Percentiles rank a stretch among this genome's conserved stretches.
Evolutionary conservation across 345 rosid species (phyloP).

Genomic region (Citrus cavaleriei): DNA sequence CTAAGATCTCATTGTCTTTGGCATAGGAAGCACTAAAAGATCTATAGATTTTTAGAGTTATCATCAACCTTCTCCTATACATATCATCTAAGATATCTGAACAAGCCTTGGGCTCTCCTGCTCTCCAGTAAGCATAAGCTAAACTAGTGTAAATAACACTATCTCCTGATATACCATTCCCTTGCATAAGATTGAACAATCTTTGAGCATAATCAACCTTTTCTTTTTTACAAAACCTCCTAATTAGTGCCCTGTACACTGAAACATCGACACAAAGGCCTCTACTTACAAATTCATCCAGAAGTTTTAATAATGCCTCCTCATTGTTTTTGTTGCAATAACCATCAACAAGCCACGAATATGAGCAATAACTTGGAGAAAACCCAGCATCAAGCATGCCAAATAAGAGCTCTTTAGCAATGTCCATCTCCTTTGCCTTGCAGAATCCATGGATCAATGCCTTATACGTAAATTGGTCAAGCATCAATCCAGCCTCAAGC

Average conservation of each 20-base stretch:
- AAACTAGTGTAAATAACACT: constrained; percentile 61
- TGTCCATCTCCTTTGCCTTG: constrained; percentile 59
- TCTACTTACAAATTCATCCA: constrained; percentile 53
- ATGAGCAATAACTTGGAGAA: constrained; percentile 70
- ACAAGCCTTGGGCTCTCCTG: constrained; percentile 51
- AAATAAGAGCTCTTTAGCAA: constrained; percentile 67
- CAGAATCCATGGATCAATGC: constrained; percentile 87
- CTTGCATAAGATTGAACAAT: constrained; percentile 54
- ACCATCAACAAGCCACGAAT: constrained; percentile 83
- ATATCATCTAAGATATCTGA: constrained; percentile 61
- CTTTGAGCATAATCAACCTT: constrained; percentile 59
- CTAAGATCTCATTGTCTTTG: constrained; percentile 43
- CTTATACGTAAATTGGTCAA: constrained; percentile 64
- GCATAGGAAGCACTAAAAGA: constrained; percentile 59
- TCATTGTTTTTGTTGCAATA: constrained; percentile 50
- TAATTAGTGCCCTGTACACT: constrained; percentile 77
- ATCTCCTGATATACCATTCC: constrained; percentile 65
- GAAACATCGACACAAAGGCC: constrained; percentile 56
- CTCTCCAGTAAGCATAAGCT: constrained; percentile 79
- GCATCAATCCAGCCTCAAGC: constrained; percentile 69
- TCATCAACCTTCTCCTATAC: constrained; percentile 72
- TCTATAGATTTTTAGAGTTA: constrained; percentile 61
- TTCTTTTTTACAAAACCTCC: constrained; percentile 72
- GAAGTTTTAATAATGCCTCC: constrained; percentile 46
- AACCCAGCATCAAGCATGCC: constrained; percentile 71